A percentile compares a stretch with the other conserved stretches of the same genome.
phyloP scores from a whole-genome alignment of 441 rosid genomes.

The Viola pubescens region DNA sequence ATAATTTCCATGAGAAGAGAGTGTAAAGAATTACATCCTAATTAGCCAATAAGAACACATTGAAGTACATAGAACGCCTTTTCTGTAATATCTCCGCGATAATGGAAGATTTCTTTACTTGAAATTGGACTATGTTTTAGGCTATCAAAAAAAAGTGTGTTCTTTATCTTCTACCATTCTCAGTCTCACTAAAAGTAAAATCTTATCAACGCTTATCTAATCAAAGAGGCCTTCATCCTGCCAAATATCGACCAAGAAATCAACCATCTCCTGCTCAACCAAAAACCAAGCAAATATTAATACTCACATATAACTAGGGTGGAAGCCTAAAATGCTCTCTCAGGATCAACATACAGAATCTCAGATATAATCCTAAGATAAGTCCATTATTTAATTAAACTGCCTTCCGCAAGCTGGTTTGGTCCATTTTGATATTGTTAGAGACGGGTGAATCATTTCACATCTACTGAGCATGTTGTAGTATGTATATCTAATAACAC shows the following conservation, averaged over 20 bases:
- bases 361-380: no score
- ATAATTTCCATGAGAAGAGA: no score
- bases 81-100: neutral
- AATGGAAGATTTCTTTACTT: neutral
- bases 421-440: no score
- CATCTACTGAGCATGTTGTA: no score
- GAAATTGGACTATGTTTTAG: neutral
- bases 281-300: conserved; percentile 6
- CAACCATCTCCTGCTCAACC: conserved; percentile 82
- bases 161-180: conserved; percentile 12
- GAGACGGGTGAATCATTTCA: no score
- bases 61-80: neutral
- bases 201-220: conserved; percentile 22
- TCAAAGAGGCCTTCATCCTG: conserved; percentile 75
- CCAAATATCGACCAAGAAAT: conserved; percentile 89
- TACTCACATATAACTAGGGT: neutral
- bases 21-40: conserved; percentile 3
- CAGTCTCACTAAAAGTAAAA: conserved; percentile 1
- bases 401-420: no score
- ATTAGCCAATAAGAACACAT: neutral
- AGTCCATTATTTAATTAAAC: no score
- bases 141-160: neutral
- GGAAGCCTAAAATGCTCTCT: neutral
- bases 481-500: no score
- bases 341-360: neutral